Evolutionary conservation across 2,329 filamentous ascomycete genomes (phyloP), one percentile per base, ranked within the genome.

Genomic region (Septoria linicola): DNA sequence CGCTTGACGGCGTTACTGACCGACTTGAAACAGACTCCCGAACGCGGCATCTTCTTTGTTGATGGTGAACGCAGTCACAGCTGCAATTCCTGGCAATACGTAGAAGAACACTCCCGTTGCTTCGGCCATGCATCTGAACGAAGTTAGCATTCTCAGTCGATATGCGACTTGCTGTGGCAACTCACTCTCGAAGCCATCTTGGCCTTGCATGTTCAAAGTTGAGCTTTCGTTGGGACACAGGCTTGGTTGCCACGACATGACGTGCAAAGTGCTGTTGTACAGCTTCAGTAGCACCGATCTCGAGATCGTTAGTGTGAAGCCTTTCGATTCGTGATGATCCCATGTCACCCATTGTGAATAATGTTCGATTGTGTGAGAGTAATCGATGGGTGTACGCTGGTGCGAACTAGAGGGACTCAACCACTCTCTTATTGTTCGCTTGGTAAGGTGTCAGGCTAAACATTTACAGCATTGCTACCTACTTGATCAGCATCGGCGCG

Each of bases 21-120:
- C 79, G 48, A 81, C 76, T 55, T 80, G 75, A 59, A 82, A 77
- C 23, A 82, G 57, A 58, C 71, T 76, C n/a, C 79, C 76, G 51
- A 74, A 78, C 2, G 67, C 69, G 1, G 72, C 68, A 27, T 70
- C 66, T 4, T 44, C 50, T 4, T 67, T 67, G 55, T 79, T 75
- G 3, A 80, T 51, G 6, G 75, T 76, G 62, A 81, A 80, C 11
- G 71, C 65, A 2, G 78, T 76, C 2, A 75, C 72, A 2, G 78
- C 75, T n/a, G 78, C 74, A 30, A 82, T 76, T 13, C 80, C 79
- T 3, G 76, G 72, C 41, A 68, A 69, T 16, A 70, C 68, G 41
- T 59, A 59, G 54, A 63, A 78, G 70, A 81, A 81, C 3, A 81
- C 78, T 2, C 80, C 79, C 1, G 76, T 76, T 3, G 77, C 77